phyloP scores from a whole-genome alignment of 805 yeast species.

The Novakomyces olei region DNA sequence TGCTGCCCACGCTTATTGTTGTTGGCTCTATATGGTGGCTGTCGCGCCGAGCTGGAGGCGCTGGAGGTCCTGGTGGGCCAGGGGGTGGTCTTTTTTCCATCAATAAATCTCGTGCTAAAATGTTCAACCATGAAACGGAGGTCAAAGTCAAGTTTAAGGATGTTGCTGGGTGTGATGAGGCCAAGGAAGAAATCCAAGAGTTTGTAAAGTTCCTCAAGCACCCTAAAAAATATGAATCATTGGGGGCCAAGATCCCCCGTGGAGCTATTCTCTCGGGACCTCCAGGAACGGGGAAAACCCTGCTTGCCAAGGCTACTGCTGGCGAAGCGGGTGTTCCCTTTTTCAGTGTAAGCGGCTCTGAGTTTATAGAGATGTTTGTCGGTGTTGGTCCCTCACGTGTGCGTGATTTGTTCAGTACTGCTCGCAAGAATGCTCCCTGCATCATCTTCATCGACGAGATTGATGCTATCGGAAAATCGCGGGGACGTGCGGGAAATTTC shows the following conservation, averaged over 20 bases:
- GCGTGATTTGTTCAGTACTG: conserved; percentile 79
- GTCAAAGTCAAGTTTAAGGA: conserved; percentile 75
- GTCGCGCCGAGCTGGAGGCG: conserved; percentile 38
- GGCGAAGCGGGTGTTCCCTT: conserved; percentile 99
- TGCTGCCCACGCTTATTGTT: conserved; percentile 72
- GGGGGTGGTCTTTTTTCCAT: conserved; percentile 43
- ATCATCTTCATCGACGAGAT: conserved; percentile 96
- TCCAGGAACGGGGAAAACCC: conserved; percentile 98
- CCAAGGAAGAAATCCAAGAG: conserved; percentile 94
- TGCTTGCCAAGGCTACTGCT: conserved; percentile 93
- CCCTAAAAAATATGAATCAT: conserved; percentile 69
- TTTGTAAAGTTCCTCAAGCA: conserved; percentile 82
- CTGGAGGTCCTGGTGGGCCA: conserved; percentile 37
- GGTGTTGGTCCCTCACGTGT: conserved; percentile 99
- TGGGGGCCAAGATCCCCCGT: conserved; percentile 95
- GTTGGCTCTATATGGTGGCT: conserved; percentile 77
- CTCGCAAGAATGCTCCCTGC: conserved; percentile 83
- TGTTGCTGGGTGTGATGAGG: conserved; percentile 95
- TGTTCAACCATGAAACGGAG: conserved; percentile 77
- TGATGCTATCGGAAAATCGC: conserved; percentile 95
- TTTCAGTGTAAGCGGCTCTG: conserved; percentile 88
- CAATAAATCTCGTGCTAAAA: conserved; percentile 68
- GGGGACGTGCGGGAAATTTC: conserved; percentile 26
- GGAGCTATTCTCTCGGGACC: conserved; percentile 97
- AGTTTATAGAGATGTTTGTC: conserved; percentile 94